These are phyloP conservation scores for Trypanosoma grayi DNA, from an alignment of 208 protist species.

Conservation along the genomic window DNA sequence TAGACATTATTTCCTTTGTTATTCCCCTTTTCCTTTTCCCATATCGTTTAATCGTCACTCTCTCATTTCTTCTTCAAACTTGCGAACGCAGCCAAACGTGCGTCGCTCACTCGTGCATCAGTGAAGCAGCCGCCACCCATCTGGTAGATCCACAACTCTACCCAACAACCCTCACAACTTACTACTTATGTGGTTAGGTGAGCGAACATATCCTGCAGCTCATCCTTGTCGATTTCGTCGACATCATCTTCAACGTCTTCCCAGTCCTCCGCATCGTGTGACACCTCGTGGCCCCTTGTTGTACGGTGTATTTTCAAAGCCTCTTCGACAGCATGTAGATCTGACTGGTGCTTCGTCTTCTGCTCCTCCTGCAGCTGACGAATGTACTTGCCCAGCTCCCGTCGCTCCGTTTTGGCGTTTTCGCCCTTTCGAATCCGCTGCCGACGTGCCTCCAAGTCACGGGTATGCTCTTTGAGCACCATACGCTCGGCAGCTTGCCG, in stretches of 20 bases:
- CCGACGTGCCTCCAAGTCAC: constrained; percentile 62
- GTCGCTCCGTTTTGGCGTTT: constrained; percentile 77
- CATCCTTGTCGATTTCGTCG: constrained; percentile 40
- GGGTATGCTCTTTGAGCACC: constrained; percentile 79
- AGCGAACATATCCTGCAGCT: constrained; percentile 82
- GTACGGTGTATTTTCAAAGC: constrained; percentile 47
- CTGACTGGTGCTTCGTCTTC: constrained; percentile 66
- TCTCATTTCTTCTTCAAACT: no score
- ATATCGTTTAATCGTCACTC: no score
- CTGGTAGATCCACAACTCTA: not conserved
- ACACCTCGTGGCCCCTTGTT: constrained; percentile 24
- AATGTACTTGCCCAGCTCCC: constrained; percentile 89
- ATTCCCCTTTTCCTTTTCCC: no score
- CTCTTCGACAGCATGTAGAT: constrained; percentile 58
- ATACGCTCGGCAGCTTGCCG: constrained; percentile 79
- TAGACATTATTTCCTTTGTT: no score
- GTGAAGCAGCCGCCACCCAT: no score
- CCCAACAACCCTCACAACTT: no score
- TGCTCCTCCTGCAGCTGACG: constrained; percentile 78
- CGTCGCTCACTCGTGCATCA: no score
- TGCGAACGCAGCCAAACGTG: no score
- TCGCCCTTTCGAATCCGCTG: constrained; percentile 64
- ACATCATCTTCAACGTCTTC: constrained; percentile 29
- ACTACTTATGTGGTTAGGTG: constrained; percentile 80
- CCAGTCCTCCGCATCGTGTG: constrained; percentile 53